Evolutionary conservation across 192 early-diverging fungal species (phyloP).

Genomic region (Coemansia asiatica): DNA sequence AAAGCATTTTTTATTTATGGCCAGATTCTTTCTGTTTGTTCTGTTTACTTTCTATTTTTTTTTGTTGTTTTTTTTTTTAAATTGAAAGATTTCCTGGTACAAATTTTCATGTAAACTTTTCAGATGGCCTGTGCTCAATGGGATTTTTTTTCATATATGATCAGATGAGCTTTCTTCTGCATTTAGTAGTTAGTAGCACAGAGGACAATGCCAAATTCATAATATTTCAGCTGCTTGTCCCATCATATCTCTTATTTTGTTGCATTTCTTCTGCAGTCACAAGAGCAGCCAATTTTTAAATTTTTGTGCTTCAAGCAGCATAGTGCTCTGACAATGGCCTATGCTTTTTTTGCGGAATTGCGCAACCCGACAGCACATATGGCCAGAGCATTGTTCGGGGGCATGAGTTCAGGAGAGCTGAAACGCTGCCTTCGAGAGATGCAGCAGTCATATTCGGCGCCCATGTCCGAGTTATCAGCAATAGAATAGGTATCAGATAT

Average conservation of each 20-base stretch:
- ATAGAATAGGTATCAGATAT: too few species aligned
- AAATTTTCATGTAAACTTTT: background rate
- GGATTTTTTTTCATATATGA: background rate
- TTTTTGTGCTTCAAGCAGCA: too few species aligned
- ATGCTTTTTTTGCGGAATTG: background rate
- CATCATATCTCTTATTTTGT: too few species aligned
- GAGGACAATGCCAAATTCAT: too few species aligned
- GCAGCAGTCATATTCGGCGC: too few species aligned
- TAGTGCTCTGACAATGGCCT: background rate
- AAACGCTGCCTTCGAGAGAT: background rate
- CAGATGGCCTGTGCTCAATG: conserved; percentile 12
- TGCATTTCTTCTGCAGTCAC: too few species aligned
- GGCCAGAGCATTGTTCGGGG: background rate
- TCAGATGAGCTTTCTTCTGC: background rate
- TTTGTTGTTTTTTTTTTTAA: background rate
- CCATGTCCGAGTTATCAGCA: too few species aligned
- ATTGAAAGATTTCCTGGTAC: background rate
- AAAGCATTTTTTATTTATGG: background rate
- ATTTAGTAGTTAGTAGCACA: too few species aligned
- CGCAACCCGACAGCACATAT: background rate
- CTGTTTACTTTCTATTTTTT: background rate
- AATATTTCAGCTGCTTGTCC: too few species aligned
- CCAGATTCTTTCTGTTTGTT: background rate
- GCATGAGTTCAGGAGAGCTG: background rate
- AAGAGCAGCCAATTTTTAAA: too few species aligned